phyloP scores from a whole-genome alignment of 2,329 filamentous ascomycete species.

The Albifimbria verrucaria region DNA sequence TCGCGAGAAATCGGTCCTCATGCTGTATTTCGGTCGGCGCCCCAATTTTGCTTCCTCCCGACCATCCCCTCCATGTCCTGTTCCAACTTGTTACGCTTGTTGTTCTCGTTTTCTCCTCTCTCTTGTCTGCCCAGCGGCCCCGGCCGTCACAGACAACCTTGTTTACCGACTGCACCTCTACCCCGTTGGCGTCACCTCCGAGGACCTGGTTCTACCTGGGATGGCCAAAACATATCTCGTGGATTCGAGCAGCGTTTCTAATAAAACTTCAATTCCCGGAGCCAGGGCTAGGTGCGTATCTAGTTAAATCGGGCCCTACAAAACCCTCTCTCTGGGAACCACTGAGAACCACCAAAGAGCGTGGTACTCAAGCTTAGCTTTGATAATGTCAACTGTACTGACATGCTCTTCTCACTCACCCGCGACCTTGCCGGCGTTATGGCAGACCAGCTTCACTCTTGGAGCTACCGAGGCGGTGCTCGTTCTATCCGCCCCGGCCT shows the following conservation, averaged over 20 bases:
- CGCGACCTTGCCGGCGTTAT: constrained; percentile 27
- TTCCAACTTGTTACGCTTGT: no score
- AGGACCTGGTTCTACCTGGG: constrained; percentile 15
- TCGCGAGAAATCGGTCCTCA: no score
- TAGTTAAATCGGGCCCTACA: constrained; percentile 13
- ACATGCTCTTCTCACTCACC: constrained; percentile 24
- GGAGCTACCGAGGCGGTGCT: constrained; percentile 21
- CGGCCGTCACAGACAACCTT: no score
- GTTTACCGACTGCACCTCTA: constrained; percentile 20
- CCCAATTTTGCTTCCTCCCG: no score
- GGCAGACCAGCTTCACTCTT: constrained; percentile 23
- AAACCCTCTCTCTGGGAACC: no score
- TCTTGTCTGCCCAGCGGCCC: constrained; percentile 1
- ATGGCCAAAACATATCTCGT: constrained; percentile 21
- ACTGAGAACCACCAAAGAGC: constrained; percentile 11
- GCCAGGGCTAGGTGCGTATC: constrained; percentile 18
- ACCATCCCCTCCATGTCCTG: no score
- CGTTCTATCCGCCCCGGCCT: constrained; percentile 24
- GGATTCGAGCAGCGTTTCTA: constrained; percentile 27
- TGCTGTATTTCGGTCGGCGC: no score
- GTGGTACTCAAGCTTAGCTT: constrained; percentile 12
- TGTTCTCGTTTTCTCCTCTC: no score
- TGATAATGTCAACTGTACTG: constrained; percentile 17
- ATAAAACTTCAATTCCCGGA: constrained; percentile 21
- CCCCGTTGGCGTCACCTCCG: constrained; percentile 16